Conservation (phyloP, 2,329 filamentous ascomycete genomes). For the Aspergillus sojae region DNA sequence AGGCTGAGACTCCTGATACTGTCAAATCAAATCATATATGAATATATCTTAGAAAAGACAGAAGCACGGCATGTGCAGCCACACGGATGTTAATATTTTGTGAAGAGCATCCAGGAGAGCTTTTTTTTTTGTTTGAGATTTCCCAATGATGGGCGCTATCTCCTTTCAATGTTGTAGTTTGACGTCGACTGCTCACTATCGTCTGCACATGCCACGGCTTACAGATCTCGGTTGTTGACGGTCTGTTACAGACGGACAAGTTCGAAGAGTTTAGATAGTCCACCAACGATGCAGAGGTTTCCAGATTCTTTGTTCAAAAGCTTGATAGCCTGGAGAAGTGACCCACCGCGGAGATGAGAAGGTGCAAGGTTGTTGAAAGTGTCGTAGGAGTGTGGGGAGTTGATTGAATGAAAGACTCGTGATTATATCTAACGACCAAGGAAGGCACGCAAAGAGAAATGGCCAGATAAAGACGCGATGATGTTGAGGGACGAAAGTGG, state of each 20-base stretch:
- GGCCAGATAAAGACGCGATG: not conserved
- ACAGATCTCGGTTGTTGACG: not conserved
- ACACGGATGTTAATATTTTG: not conserved
- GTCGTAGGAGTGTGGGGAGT: not conserved
- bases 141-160: not conserved
- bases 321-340: not conserved
- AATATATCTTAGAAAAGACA: not conserved
- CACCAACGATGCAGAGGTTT: not conserved
- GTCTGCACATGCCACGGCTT: not conserved
- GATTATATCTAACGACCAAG: not conserved
- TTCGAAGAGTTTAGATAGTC: not conserved
- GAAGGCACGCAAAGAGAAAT: not conserved
- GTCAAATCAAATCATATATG: conserved; percentile 5
- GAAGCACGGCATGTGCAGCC: conserved; percentile 8
- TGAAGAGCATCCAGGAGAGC: not conserved
- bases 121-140: not conserved
- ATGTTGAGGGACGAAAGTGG: not conserved
- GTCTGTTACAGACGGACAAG: not conserved
- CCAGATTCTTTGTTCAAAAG: not conserved
- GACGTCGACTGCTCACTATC: not conserved
- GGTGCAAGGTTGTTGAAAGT: not conserved
- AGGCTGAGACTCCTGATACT: conserved; percentile 17
- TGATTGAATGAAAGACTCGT: not conserved
- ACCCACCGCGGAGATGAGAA: not conserved
- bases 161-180: not conserved